These are phyloP conservation scores for Ophiostoma fasciatum DNA, from an alignment of 2,329 filamentous ascomycete species.

Conservation along the genomic window DNA sequence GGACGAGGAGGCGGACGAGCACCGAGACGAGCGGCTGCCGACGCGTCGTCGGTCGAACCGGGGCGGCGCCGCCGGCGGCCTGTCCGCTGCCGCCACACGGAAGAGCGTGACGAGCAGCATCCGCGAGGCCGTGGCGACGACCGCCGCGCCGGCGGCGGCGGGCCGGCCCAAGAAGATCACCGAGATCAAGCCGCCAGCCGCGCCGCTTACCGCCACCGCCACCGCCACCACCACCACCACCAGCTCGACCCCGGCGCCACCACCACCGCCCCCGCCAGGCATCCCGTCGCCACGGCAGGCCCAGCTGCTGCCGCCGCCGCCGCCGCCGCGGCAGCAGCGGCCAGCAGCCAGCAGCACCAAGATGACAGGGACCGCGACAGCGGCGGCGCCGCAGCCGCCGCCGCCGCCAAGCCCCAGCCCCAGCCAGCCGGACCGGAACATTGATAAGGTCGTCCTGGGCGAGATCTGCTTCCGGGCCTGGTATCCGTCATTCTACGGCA, in stretches of 20 bases:
- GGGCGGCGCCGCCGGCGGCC: not conserved
- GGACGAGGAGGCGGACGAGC: not conserved
- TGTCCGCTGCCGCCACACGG: not conserved
- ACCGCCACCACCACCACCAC: not conserved
- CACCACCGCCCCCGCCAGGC: too few species aligned
- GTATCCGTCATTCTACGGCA: slow-evolving; percentile 85
- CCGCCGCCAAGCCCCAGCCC: slow-evolving; percentile 20
- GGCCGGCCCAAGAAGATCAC: slow-evolving; percentile 4
- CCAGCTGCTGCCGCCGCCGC: not conserved
- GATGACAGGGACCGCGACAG: slow-evolving; percentile 18
- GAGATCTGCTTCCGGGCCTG: slow-evolving; percentile 74
- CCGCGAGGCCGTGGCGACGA: not conserved
- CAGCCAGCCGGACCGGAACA: slow-evolving; percentile 49
- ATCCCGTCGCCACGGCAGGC: not conserved
- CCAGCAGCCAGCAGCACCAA: not conserved
- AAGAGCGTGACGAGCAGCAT: slow-evolving; percentile 4
- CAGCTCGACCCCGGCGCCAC: not conserved
- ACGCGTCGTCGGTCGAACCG: not conserved
- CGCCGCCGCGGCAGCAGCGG: not conserved
- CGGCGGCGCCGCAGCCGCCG: not conserved
- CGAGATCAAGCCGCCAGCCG: slow-evolving; percentile 4
- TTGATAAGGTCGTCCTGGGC: slow-evolving; percentile 75
- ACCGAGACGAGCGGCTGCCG: too few species aligned
- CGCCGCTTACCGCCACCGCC: not conserved
- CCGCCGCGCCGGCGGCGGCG: not conserved